Conservation (phyloP, 768 basidiomycete species). For the Trametes coccinea region DNA sequence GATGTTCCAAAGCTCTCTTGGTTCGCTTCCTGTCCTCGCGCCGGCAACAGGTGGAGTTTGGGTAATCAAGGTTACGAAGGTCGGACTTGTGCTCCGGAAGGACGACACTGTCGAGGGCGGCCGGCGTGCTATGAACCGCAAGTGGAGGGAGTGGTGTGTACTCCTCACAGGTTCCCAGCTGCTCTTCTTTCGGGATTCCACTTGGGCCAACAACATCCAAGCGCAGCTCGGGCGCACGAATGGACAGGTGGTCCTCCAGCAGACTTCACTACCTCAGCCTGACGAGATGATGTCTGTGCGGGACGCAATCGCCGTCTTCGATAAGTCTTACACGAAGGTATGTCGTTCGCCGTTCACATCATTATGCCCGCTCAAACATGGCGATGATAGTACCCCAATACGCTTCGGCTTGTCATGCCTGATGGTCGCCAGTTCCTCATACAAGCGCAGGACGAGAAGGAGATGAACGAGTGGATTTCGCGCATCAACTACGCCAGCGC, state of each 20-base stretch:
- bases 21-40: conserved; percentile 24
- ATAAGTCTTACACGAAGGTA: conserved; percentile 78
- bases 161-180: conserved; percentile 89
- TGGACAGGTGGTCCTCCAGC: conserved; percentile 39
- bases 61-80: conserved; percentile 73
- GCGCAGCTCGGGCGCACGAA: conserved; percentile 41
- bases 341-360: conserved; percentile 29
- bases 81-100: conserved; percentile 80
- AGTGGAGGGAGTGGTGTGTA: conserved; percentile 87
- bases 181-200: conserved; percentile 79
- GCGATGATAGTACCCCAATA: conserved; percentile 51
- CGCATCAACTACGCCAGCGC: conserved; percentile 92
- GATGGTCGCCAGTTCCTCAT: conserved; percentile 83
- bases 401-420: conserved; percentile 75
- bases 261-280: conserved; percentile 57
- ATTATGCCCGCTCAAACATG: neutral
- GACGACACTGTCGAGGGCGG: conserved; percentile 77
- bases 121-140: conserved; percentile 71
- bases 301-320: conserved; percentile 78
- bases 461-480: conserved; percentile 89
- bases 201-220: conserved; percentile 51
- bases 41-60: conserved; percentile 34
- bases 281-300: conserved; percentile 85
- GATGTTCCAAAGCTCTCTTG: conserved; percentile 33
- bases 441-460: conserved; percentile 64